Evolutionary conservation across 2,329 filamentous ascomycete species (phyloP).

Genomic region (Beauveria brongniartii): DNA sequence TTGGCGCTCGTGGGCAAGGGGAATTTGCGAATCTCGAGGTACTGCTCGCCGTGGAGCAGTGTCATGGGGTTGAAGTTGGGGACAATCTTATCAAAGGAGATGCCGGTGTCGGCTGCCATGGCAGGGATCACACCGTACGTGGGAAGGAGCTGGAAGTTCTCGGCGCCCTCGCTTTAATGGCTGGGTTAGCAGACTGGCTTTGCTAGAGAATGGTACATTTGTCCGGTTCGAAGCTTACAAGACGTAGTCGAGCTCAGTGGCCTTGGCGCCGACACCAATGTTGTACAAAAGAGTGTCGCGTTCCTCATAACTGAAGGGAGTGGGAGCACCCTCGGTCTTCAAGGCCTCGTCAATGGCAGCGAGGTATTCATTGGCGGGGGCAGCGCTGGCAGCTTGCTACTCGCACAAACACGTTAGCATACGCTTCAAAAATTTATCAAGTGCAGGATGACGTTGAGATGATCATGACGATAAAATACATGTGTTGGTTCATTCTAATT

Average conservation of each 20-base stretch:
- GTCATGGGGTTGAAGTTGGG: conserved; percentile 98
- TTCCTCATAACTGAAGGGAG: conserved; percentile 76
- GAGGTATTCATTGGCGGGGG: conserved; percentile 54
- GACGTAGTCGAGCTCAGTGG: conserved; percentile 76
- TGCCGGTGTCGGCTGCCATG: conserved; percentile 77
- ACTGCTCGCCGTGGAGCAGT: conserved; percentile 97
- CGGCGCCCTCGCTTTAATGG: conserved; percentile 60
- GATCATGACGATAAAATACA: conserved; percentile 3
- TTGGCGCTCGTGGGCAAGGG: conserved; percentile 80
- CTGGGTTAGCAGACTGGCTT: background rate
- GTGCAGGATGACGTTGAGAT: background rate
- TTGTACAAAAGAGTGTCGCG: conserved; percentile 93
- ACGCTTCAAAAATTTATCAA: background rate
- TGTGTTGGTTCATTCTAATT: conserved; percentile 14
- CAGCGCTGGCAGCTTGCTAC: conserved; percentile 14
- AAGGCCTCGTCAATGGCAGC: conserved; percentile 69
- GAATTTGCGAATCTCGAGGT: conserved; percentile 86
- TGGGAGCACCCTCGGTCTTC: conserved; percentile 59
- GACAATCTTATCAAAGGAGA: conserved; percentile 71
- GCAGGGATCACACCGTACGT: conserved; percentile 96
- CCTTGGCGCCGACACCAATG: conserved; percentile 85
- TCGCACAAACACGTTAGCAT: conserved; percentile 20
- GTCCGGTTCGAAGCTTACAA: conserved; percentile 41
- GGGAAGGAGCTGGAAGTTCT: conserved; percentile 88
- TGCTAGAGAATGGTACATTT: background rate